These are phyloP conservation scores for Phalaenopsis aphrodite DNA, from an alignment of 106 monocot species.

Conservation along the genomic window DNA sequence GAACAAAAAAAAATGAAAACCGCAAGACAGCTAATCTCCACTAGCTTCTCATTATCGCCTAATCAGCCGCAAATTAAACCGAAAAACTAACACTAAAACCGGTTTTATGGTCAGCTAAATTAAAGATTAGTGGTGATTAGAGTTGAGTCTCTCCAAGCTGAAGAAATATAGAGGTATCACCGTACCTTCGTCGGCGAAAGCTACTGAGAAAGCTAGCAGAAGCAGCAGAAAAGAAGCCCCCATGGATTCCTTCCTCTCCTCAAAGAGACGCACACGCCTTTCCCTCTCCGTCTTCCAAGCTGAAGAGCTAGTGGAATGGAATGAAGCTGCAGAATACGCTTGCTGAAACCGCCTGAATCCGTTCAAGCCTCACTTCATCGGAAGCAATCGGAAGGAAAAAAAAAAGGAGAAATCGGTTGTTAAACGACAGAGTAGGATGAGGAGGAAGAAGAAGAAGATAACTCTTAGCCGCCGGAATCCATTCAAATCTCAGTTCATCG, in stretches of 20 bases:
- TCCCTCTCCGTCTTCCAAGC: not conserved
- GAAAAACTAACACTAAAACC: not conserved
- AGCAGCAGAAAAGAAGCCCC: not conserved
- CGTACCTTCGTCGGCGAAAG: slow-evolving; percentile 3
- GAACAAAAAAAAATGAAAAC: not conserved
- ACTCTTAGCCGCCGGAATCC: not conserved
- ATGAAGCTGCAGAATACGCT: not conserved
- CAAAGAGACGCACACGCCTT: not conserved
- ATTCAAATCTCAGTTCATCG: not conserved
- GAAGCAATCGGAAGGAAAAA: not conserved
- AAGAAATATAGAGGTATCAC: not conserved
- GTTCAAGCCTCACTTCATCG: not conserved
- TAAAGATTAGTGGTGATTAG: too few relatives aligned
- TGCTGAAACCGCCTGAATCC: too few relatives aligned
- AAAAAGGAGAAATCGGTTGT: not conserved
- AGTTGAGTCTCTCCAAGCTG: too few relatives aligned
- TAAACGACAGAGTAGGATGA: not conserved
- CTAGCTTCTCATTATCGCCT: not conserved
- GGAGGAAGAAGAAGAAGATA: not conserved
- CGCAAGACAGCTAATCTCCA: not conserved
- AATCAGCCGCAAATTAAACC: not conserved
- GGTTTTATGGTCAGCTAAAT: too few relatives aligned
- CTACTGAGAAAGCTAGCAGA: not conserved
- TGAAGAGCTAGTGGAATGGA: too few relatives aligned
- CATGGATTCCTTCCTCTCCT: not conserved